Evolutionary conservation across 345 rosid genomes (phyloP).

Genomic region (Salix dunnii): DNA sequence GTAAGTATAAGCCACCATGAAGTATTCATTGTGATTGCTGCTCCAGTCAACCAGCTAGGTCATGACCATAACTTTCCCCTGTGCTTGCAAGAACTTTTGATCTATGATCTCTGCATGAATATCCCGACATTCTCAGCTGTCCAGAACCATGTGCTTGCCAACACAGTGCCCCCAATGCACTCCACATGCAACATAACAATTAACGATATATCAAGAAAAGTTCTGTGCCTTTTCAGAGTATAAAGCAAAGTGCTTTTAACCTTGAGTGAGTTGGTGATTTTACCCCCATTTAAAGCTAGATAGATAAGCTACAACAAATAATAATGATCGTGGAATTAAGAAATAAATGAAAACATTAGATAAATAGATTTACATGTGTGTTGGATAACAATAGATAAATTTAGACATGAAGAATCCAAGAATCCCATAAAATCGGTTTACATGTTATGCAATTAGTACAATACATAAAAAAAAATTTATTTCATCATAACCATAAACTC

Average conservation of each 20-base stretch:
- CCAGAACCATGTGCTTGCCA: constrained; percentile 97
- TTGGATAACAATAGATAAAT: no score
- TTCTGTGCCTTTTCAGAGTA: not conserved
- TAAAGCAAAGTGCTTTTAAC: no score
- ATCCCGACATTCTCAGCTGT: constrained; percentile 69
- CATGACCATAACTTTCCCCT: constrained; percentile 80
- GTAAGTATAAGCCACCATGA: constrained; percentile 88
- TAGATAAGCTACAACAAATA: no score
- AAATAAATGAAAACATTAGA: no score
- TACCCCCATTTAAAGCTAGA: no score
- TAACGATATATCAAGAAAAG: not conserved
- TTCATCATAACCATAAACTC: constrained; percentile 48
- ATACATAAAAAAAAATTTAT: not conserved
- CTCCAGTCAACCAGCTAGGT: constrained; percentile 71
- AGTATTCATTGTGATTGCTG: constrained; percentile 70
- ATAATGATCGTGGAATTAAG: no score
- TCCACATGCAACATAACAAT: constrained; percentile 30
- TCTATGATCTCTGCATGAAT: constrained; percentile 96
- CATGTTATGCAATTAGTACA: not conserved
- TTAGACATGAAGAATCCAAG: not conserved
- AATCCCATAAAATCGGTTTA: not conserved
- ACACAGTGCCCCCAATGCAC: constrained; percentile 86
- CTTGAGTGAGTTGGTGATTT: no score
- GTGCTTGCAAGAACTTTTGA: constrained; percentile 89
- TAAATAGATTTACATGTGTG: no score